Conservation (phyloP, 1,139 yeast species). For the Geotrichum australiense region DNA sequence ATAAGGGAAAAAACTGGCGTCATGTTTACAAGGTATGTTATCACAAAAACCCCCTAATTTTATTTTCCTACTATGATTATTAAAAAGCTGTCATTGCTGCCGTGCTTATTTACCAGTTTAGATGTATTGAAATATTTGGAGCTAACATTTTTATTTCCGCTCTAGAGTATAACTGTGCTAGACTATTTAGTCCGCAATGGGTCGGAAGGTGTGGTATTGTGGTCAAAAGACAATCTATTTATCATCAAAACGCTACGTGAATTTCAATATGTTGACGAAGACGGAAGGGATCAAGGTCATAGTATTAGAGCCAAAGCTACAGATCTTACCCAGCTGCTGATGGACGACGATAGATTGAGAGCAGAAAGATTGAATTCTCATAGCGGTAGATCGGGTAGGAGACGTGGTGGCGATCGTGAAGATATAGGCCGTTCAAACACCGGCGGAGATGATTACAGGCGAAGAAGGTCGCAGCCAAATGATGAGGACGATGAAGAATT, state of each 20-base stretch:
- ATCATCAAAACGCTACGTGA: constrained; percentile 87
- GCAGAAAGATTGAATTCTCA: constrained; percentile 53
- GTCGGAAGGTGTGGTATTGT: constrained; percentile 81
- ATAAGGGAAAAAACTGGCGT: constrained; percentile 97
- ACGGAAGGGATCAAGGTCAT: constrained; percentile 82
- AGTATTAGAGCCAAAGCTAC: constrained; percentile 85
- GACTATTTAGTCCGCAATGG: constrained; percentile 87
- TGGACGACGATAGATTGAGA: constrained; percentile 76
- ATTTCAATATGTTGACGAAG: constrained; percentile 76
- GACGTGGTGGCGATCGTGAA: constrained; percentile 2
- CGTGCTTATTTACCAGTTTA: no score
- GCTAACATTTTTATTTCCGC: background rate
- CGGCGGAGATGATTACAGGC: constrained; percentile 4
- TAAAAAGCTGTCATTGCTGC: no score
- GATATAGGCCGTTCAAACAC: constrained; percentile 19
- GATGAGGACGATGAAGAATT: constrained; percentile 69
- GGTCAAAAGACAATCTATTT: constrained; percentile 91
- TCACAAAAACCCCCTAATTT: background rate
- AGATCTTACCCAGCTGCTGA: constrained; percentile 70
- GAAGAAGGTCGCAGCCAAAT: constrained; percentile 5
- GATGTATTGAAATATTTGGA: no score
- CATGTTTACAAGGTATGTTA: constrained; percentile 70
- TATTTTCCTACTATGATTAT: no score
- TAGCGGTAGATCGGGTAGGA: constrained; percentile 17
- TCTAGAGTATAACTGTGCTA: constrained; percentile 57